Evolutionary conservation across 2,329 filamentous ascomycete species (phyloP), one percentile per base, ranked within the genome.

Genomic region (Epichloe amarillans): DNA sequence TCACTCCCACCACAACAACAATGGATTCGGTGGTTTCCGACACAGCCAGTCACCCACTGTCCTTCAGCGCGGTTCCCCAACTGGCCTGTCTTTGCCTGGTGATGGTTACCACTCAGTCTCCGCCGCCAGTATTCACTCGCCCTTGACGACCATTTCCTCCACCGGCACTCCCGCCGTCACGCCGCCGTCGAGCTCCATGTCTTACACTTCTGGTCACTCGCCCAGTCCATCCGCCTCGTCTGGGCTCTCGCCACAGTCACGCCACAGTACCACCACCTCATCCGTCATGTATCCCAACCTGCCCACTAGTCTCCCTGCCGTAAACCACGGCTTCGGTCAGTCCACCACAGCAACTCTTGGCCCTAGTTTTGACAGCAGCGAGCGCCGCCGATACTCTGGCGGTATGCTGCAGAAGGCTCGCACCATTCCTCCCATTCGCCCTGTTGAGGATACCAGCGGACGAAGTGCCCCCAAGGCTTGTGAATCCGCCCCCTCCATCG

Each of bases 141-240:
- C 82, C 19, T 61, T 80, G 57, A 77, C 73, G 33, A 74, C 73
- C 15, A 69, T 79, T 45, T 77, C 77, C 40, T 81, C 79, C 21
- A 76, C 77, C 40, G 83, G 86, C 54, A 90, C 86, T 14, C 85
- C 86, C 10, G 85, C 84, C 10, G 75, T 88, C 55, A 90, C 86
- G 3, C 86, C 86, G 7, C 83, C 85, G 0, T 86, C 83, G 11
- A 87, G 82, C 64, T 77, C 81, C 50, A 75, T 88, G 62, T 89
- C 86, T 0, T 89, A 89, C 69, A 82, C 80, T 39, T 88, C 86
- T 11, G 82, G 83, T 46, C 84, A 89, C 64, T 90, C 86, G 6
- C 86, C 86, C 2, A 77, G 74, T 56, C 80, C 83, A 30, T 87
- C 84, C n/a, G 80, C 78, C 45, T 49, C 52, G 26, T 77, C 83